Evolutionary conservation across 139 green algal genomes (phyloP).

Genomic region (Medakamo hakoo): DNA sequence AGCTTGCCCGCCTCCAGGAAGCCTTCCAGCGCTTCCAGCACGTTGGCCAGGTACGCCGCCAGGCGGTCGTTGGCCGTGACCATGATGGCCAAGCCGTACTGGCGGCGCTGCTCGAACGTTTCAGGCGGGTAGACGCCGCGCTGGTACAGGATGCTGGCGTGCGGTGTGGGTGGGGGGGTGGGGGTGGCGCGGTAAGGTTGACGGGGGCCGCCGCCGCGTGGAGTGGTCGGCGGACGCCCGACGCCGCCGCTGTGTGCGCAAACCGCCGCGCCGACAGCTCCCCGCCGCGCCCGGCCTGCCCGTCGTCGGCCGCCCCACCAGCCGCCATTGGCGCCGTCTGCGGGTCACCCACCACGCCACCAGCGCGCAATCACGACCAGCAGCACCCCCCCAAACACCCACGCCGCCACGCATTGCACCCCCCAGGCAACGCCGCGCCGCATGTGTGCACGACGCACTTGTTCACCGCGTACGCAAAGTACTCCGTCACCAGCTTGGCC

Average conservation of each 20-base stretch:
- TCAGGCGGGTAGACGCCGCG: conserved; percentile 87
- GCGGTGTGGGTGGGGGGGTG: too few species aligned
- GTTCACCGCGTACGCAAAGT: conserved; percentile 85
- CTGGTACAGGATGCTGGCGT: conserved; percentile 85
- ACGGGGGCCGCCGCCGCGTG: too few species aligned
- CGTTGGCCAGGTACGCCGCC: conserved; percentile 53
- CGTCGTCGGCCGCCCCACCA: too few species aligned
- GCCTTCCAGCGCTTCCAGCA: conserved; percentile 67
- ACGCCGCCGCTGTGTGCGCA: too few species aligned
- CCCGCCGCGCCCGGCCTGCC: too few species aligned
- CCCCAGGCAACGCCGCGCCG: neutral
- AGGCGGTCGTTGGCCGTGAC: conserved; percentile 62
- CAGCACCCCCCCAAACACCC: neutral
- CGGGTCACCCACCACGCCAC: too few species aligned
- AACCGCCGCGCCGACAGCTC: too few species aligned
- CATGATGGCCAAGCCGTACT: conserved; percentile 87
- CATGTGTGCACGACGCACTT: conserved; percentile 21
- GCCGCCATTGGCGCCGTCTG: too few species aligned
- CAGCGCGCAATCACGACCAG: too few species aligned
- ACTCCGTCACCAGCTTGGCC: conserved; percentile 75
- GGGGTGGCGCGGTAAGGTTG: too few species aligned
- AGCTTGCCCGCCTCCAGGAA: conserved; percentile 28
- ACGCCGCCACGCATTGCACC: neutral
- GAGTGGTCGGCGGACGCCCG: too few species aligned
- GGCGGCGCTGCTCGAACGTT: conserved; percentile 63